Evolutionary conservation across 139 green algal species (phyloP).

Genomic region (Coccomyxa sp.): DNA sequence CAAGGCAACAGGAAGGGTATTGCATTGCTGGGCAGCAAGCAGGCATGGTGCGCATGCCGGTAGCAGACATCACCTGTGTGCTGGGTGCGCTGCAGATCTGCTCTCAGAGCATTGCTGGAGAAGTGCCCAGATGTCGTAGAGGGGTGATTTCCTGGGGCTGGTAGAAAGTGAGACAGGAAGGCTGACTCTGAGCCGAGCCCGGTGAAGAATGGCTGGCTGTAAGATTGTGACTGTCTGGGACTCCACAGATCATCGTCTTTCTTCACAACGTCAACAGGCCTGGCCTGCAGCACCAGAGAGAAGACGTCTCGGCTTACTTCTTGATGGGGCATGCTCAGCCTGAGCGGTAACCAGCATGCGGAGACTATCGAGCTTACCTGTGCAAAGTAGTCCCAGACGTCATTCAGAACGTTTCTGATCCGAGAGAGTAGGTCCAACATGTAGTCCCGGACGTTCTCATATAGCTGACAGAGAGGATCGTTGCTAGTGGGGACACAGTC

Average conservation of each 20-base stretch:
- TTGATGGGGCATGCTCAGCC: no score
- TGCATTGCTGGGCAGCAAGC: no score
- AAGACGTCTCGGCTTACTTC: background rate
- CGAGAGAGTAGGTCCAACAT: no score
- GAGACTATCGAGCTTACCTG: no score
- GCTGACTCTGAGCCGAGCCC: conserved; percentile 3
- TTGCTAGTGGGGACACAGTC: no score
- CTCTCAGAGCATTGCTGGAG: background rate
- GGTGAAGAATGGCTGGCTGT: background rate
- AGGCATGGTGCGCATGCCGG: no score
- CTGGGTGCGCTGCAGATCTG: background rate
- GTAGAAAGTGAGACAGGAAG: background rate
- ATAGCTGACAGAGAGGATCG: no score
- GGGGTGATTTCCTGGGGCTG: background rate
- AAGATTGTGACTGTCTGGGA: background rate
- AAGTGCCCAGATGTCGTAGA: background rate
- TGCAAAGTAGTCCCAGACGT: no score
- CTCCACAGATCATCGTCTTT: conserved; percentile 21
- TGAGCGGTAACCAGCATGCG: no score
- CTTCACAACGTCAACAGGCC: background rate
- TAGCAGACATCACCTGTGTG: conserved; percentile 4
- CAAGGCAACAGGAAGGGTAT: no score
- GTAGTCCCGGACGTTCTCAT: no score
- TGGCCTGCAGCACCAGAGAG: background rate
- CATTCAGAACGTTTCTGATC: no score